Evolutionary conservation across 805 yeast genomes (phyloP).

Genomic region (Lipomyces sp.): DNA sequence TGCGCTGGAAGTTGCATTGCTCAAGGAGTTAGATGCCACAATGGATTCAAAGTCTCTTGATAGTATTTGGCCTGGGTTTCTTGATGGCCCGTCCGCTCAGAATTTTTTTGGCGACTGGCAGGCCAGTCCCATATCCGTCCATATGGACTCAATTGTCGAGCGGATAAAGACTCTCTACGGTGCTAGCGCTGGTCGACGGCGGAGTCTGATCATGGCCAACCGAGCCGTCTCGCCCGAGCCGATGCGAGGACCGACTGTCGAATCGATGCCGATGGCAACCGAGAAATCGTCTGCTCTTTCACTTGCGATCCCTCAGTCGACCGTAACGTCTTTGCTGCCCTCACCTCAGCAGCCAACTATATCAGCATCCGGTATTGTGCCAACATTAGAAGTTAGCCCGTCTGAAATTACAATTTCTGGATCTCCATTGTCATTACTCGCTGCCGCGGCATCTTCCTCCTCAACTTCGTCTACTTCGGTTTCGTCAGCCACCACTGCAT

Average conservation of each 20-base stretch:
- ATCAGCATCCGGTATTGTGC: too few species aligned
- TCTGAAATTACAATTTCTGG: not conserved
- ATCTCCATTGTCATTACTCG: conserved; percentile 3
- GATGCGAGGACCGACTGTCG: too few species aligned
- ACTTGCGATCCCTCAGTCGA: too few species aligned
- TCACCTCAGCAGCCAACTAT: too few species aligned
- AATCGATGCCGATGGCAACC: too few species aligned
- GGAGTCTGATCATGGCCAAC: not conserved
- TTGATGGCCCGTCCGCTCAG: not conserved
- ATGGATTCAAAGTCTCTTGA: not conserved
- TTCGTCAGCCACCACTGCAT: not conserved
- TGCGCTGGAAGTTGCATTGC: conserved; percentile 7
- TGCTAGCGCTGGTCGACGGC: conserved; percentile 12
- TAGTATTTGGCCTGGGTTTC: conserved; percentile 5
- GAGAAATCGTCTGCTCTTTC: too few species aligned
- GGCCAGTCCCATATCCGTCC: conserved; percentile 1
- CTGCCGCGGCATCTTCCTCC: conserved; percentile 12
- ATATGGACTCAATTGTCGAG: conserved; percentile 9
- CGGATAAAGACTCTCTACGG: conserved; percentile 5
- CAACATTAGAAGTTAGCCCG: not conserved
- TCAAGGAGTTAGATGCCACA: not conserved
- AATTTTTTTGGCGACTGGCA: conserved; percentile 7
- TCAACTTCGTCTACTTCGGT: not conserved
- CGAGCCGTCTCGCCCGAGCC: too few species aligned
- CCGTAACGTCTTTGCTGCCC: too few species aligned